Percentiles rank a stretch among this genome's conserved stretches.
Evolutionary conservation across 495 filamentous ascomycete species (phyloP).

Genomic region (Podospora anserina): DNA sequence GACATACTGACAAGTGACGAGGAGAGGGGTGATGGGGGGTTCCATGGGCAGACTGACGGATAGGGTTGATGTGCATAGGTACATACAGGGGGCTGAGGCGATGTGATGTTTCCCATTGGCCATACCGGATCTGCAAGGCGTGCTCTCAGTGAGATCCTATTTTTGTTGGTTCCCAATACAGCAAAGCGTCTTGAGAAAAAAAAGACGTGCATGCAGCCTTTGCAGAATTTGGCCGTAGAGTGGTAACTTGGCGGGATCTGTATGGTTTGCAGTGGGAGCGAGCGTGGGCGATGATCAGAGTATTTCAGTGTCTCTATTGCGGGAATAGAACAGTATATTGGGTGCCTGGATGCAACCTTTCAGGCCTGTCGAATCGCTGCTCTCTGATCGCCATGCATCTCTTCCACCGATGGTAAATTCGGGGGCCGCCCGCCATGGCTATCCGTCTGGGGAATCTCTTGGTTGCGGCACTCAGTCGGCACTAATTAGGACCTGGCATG

Average conservation of each 20-base stretch:
- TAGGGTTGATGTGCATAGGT: conserved; percentile 15
- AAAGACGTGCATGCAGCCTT: conserved; percentile 1
- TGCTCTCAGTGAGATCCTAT: conserved; percentile 28
- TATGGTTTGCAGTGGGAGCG: neutral
- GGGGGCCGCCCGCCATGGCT: neutral
- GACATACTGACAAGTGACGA: neutral
- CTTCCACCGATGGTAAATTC: neutral
- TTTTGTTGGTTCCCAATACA: conserved; percentile 19
- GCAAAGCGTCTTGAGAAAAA: conserved; percentile 6
- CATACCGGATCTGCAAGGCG: conserved; percentile 20
- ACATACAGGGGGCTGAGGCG: conserved; percentile 18
- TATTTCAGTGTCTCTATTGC: neutral
- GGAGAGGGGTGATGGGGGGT: neutral
- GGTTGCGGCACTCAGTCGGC: conserved; percentile 7
- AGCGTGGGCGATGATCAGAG: neutral
- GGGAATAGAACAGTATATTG: conserved; percentile 1
- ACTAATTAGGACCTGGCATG: neutral
- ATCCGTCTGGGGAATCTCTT: neutral
- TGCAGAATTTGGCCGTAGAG: conserved; percentile 3
- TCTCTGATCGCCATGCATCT: neutral
- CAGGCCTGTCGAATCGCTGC: neutral
- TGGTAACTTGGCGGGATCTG: neutral
- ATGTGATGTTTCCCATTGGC: conserved; percentile 18
- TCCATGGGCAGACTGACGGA: conserved; percentile 11
- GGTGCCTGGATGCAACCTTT: conserved; percentile 2